A percentile compares a stretch with the other conserved stretches of the same genome.
These are phyloP conservation scores for Eleusine coracana DNA, from an alignment of 176 grass and related monocot species.

Conservation along the genomic window DNA sequence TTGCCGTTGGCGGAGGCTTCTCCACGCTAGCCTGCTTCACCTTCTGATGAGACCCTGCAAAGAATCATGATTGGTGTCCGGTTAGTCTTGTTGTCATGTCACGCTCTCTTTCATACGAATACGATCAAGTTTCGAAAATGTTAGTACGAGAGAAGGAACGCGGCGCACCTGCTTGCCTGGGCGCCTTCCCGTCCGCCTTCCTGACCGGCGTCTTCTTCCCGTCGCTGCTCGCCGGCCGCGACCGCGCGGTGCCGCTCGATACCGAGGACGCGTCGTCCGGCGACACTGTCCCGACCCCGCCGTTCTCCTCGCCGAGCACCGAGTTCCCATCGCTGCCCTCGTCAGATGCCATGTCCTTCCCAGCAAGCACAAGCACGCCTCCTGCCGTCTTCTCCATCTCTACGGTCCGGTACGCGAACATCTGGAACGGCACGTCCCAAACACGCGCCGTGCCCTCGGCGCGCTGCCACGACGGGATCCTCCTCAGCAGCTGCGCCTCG, in stretches of 20 bases:
- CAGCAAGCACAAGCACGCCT: background rate
- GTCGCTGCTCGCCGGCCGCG: conserved; percentile 43
- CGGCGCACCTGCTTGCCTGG: conserved; percentile 50
- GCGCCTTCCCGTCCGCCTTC: conserved; percentile 52
- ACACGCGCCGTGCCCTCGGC: conserved; percentile 37
- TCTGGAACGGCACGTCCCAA: conserved; percentile 83
- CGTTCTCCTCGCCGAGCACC: conserved; percentile 72
- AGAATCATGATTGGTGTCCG: background rate
- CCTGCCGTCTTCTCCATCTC: conserved; percentile 67
- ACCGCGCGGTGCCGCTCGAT: conserved; percentile 33
- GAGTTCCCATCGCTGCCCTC: conserved; percentile 68
- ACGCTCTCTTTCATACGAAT: background rate
- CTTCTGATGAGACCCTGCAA: conserved; percentile 45
- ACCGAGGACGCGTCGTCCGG: conserved; percentile 44
- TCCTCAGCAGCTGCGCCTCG: conserved; percentile 62
- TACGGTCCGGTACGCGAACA: conserved; percentile 76
- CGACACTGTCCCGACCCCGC: conserved; percentile 28
- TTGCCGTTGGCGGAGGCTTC: conserved; percentile 29
- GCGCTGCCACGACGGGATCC: conserved; percentile 49
- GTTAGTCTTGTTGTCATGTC: background rate
- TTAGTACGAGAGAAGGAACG: background rate
- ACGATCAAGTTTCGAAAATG: background rate
- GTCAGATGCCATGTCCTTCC: conserved; percentile 59
- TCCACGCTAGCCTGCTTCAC: conserved; percentile 23
- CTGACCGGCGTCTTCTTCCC: conserved; percentile 40